phyloP scores from a whole-genome alignment of 2,329 filamentous ascomycete species.

The Daldinia eschscholtzii region DNA sequence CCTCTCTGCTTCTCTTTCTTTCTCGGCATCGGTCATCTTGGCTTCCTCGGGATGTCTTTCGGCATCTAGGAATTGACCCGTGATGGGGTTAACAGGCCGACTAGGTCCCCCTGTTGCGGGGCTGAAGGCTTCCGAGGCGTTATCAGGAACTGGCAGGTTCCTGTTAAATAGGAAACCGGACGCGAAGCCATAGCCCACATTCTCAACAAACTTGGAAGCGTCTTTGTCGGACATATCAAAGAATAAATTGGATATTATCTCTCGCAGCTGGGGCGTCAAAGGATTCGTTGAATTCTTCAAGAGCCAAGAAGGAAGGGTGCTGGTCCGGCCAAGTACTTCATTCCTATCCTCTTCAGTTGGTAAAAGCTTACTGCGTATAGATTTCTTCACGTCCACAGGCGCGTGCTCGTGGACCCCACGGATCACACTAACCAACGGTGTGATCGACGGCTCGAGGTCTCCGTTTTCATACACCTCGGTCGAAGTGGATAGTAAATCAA shows the following conservation, averaged over 20 bases:
- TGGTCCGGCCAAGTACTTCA: slow-evolving; percentile 79
- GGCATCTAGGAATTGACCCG: slow-evolving; percentile 81
- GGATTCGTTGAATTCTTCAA: slow-evolving; percentile 83
- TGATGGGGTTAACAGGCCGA: slow-evolving; percentile 81
- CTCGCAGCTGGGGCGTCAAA: slow-evolving; percentile 76
- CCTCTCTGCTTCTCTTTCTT: slow-evolving; percentile 89
- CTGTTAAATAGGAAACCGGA: slow-evolving; percentile 90
- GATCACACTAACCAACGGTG: slow-evolving; percentile 81
- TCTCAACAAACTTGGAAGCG: slow-evolving; percentile 83
- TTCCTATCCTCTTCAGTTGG: slow-evolving; percentile 82
- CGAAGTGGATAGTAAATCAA: slow-evolving; percentile 77
- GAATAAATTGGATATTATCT: slow-evolving; percentile 81
- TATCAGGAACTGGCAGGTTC: slow-evolving; percentile 81
- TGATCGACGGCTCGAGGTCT: slow-evolving; percentile 78
- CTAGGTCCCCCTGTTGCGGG: slow-evolving; percentile 49
- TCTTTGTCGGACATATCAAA: slow-evolving; percentile 90
- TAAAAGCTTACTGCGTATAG: slow-evolving; percentile 76
- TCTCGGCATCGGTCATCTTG: slow-evolving; percentile 91
- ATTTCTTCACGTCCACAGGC: slow-evolving; percentile 69
- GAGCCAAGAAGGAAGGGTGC: slow-evolving; percentile 80
- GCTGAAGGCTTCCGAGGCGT: slow-evolving; percentile 66
- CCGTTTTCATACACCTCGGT: slow-evolving; percentile 72
- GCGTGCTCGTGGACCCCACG: slow-evolving; percentile 78
- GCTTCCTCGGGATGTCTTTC: slow-evolving; percentile 71
- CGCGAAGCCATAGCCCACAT: slow-evolving; percentile 94